phyloP scores from a whole-genome alignment of 2,329 filamentous ascomycete species.

The Elsinoe ampelina region DNA sequence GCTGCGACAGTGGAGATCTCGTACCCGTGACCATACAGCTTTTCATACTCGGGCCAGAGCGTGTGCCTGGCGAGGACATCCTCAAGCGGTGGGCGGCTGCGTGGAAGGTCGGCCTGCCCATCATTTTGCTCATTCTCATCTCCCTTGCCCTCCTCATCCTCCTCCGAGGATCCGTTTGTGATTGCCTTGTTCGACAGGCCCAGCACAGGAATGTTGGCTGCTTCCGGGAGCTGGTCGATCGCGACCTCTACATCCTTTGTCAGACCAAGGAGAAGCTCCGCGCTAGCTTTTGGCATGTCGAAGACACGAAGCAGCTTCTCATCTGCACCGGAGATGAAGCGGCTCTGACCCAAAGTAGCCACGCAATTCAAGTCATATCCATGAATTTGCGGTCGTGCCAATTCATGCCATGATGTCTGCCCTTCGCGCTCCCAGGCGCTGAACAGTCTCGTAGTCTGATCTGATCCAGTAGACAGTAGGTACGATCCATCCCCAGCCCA shows the following conservation, averaged over 20 bases:
- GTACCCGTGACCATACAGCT: constrained; percentile 95
- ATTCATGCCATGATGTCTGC: constrained; percentile 75
- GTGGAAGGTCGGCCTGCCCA: constrained; percentile 43
- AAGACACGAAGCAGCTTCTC: constrained; percentile 98
- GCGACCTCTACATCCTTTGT: background rate
- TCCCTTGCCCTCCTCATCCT: constrained; percentile 32
- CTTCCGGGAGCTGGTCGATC: constrained; percentile 54
- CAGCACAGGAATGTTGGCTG: constrained; percentile 88
- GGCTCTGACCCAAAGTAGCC: constrained; percentile 59
- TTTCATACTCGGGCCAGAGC: constrained; percentile 91
- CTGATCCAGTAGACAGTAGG: constrained; percentile 76
- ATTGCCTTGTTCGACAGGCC: constrained; percentile 95
- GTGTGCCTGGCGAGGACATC: constrained; percentile 84
- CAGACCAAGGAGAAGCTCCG: constrained; percentile 49
- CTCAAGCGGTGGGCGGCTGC: constrained; percentile 71
- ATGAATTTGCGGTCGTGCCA: constrained; percentile 91
- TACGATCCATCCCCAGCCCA: constrained; percentile 80
- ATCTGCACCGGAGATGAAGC: constrained; percentile 90
- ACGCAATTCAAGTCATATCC: constrained; percentile 97
- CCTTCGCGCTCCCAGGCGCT: constrained; percentile 59
- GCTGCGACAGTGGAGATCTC: constrained; percentile 84
- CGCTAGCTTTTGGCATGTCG: constrained; percentile 75
- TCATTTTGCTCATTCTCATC: constrained; percentile 30
- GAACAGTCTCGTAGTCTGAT: constrained; percentile 87
- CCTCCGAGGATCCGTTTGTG: constrained; percentile 37